A percentile compares a stretch with the other conserved stretches of the same genome.
These are phyloP conservation scores for Chytriomyces sp. DNA, from an alignment of 192 early-diverging fungal species.

Conservation along the genomic window DNA sequence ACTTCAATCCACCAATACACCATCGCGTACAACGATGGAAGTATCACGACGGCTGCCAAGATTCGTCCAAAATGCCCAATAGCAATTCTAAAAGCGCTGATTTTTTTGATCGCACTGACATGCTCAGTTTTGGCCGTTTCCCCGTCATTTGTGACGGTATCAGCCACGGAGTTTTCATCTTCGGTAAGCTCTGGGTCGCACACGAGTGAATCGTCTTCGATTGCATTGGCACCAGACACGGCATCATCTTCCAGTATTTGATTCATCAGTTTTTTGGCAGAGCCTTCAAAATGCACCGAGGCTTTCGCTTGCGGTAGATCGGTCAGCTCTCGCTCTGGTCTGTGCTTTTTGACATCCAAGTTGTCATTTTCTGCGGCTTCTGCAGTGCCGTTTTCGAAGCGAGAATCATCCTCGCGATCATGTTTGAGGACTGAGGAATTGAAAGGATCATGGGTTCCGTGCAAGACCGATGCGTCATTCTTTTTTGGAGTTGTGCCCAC, in stretches of 20 bases:
- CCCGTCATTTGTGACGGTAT: not conserved
- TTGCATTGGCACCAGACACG: not conserved
- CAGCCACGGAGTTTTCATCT: not conserved
- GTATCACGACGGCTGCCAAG: constrained; percentile 5
- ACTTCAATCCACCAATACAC: constrained; percentile 9
- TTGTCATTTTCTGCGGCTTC: not conserved
- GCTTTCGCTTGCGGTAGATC: too few species aligned
- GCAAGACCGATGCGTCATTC: not conserved
- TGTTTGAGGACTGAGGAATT: not conserved
- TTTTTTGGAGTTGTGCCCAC: not conserved
- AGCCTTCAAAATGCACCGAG: too few species aligned
- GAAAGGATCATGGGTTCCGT: not conserved
- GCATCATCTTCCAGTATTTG: not conserved
- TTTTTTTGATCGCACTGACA: not conserved
- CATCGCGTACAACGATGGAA: constrained; percentile 23
- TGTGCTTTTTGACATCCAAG: too few species aligned
- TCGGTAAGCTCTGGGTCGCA: not conserved
- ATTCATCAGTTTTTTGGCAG: too few species aligned
- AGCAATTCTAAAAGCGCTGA: constrained; percentile 4
- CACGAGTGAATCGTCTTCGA: not conserved
- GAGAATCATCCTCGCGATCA: not conserved
- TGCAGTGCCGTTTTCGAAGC: not conserved
- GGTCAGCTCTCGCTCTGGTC: too few species aligned
- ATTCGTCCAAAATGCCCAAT: constrained; percentile 7
- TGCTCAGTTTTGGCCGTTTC: not conserved